Percentiles rank a stretch among this genome's conserved stretches.
Evolutionary conservation across 2,329 filamentous ascomycete species (phyloP).

Genomic region (Cytospora mali): DNA sequence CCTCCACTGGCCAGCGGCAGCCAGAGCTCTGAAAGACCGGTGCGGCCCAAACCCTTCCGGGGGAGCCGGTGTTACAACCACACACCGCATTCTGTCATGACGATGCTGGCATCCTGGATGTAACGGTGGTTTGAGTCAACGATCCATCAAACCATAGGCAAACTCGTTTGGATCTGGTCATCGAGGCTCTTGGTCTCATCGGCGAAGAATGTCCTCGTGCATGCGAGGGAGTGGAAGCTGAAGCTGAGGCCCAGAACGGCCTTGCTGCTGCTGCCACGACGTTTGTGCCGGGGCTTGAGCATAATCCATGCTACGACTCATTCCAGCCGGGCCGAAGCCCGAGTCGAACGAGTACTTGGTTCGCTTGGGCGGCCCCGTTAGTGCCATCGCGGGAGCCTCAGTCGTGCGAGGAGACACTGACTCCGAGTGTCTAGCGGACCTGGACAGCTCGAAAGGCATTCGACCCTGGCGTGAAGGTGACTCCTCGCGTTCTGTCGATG

Average conservation of each 20-base stretch:
- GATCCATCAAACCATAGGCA: too few species aligned
- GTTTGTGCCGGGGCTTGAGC: constrained; percentile 33
- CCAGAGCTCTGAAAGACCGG: too few species aligned
- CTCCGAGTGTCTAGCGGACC: constrained; percentile 47
- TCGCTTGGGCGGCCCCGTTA: constrained; percentile 49
- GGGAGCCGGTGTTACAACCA: too few species aligned
- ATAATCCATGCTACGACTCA: constrained; percentile 37
- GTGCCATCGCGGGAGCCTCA: constrained; percentile 36
- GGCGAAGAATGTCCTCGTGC: constrained; percentile 51
- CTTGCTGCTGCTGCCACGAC: constrained; percentile 41
- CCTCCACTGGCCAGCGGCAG: not conserved
- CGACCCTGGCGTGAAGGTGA: constrained; percentile 36
- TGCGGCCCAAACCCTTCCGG: too few species aligned
- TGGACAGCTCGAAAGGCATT: constrained; percentile 40
- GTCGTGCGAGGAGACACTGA: constrained; percentile 52
- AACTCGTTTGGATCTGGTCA: not conserved
- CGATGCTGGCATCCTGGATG: too few species aligned
- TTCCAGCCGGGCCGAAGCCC: constrained; percentile 41
- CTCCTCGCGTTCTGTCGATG: constrained; percentile 54
- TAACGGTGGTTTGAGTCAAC: too few species aligned
- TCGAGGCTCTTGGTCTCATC: constrained; percentile 39
- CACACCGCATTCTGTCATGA: too few species aligned
- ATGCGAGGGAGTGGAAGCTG: constrained; percentile 52
- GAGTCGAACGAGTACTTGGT: constrained; percentile 51
- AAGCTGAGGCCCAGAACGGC: constrained; percentile 41